phyloP scores from a whole-genome alignment of 2,329 filamentous ascomycete genomes.

The Thelonectria olida region DNA sequence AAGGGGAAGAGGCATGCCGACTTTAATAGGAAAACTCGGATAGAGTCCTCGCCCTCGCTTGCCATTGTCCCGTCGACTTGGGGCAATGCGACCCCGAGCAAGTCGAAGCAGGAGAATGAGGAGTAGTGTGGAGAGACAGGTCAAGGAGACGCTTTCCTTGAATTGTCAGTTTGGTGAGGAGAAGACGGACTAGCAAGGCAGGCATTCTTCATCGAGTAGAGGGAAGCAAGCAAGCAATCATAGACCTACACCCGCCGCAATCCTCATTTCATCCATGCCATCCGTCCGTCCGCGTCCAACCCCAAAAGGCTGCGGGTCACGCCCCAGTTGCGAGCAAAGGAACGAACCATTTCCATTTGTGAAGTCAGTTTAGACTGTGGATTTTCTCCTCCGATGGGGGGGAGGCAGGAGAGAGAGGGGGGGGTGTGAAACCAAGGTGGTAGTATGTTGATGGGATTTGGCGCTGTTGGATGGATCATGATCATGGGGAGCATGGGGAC shows the following conservation, averaged over 20 bases:
- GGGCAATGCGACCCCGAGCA: slow-evolving; percentile 22
- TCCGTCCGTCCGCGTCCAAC: slow-evolving; percentile 32
- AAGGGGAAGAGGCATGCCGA: slow-evolving; percentile 6
- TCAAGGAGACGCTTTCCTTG: slow-evolving; percentile 11
- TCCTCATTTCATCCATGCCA: slow-evolving; percentile 21
- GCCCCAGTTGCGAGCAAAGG: not conserved
- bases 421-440: not conserved
- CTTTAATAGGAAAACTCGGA: slow-evolving; percentile 32
- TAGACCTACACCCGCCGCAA: not conserved
- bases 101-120: slow-evolving; percentile 12
- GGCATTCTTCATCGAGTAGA: not conserved
- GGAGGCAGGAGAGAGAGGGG: not conserved
- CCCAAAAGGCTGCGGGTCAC: slow-evolving; percentile 16
- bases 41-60: slow-evolving; percentile 8
- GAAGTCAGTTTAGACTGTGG: not conserved
- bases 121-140: slow-evolving; percentile 27
- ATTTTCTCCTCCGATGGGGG: not conserved
- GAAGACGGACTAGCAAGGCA: not conserved
- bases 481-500: not conserved
- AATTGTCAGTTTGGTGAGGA: not conserved
- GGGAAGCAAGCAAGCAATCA: not conserved
- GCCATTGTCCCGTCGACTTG: slow-evolving; percentile 19
- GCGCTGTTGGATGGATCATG: not conserved
- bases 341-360: slow-evolving; percentile 27
- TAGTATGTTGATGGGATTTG: not conserved